Conservation (phyloP, 2,329 filamentous ascomycete genomes). For the Endoconidiophora polonica region DNA sequence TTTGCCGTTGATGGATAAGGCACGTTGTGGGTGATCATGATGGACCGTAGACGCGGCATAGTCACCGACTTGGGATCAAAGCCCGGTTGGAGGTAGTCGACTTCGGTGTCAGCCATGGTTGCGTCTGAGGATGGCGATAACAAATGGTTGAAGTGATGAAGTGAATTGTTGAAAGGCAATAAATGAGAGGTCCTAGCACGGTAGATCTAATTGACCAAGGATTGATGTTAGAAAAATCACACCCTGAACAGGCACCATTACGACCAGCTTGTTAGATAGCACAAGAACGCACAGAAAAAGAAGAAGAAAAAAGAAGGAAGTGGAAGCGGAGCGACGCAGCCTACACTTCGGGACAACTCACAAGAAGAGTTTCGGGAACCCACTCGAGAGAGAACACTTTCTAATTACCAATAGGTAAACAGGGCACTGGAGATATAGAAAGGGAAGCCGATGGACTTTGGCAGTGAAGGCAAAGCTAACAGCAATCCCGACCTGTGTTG, state of each 20-base stretch:
- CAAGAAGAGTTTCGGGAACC: too few relatives aligned
- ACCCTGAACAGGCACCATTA: background rate
- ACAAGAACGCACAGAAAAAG: background rate
- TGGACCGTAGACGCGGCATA: slow-evolving; percentile 73
- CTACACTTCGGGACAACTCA: too few relatives aligned
- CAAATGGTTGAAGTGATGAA: background rate
- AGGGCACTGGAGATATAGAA: too few relatives aligned
- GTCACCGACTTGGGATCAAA: slow-evolving; percentile 77
- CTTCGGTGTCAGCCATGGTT: slow-evolving; percentile 48
- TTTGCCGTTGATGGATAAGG: slow-evolving; percentile 78
- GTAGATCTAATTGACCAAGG: background rate
- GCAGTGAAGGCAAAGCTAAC: too few relatives aligned
- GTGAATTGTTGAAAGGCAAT: background rate
- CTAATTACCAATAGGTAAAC: too few relatives aligned
- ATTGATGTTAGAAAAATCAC: background rate
- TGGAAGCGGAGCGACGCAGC: background rate
- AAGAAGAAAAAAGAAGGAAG: background rate
- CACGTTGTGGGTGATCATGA: slow-evolving; percentile 78
- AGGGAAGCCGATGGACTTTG: too few relatives aligned
- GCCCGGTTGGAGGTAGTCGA: slow-evolving; percentile 70
- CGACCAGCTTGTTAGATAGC: background rate
- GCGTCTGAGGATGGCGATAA: background rate
- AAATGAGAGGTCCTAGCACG: background rate
- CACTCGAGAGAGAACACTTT: too few relatives aligned
- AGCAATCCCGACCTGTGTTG: background rate